Evolutionary conservation across 495 filamentous ascomycete genomes (phyloP).

Genomic region (Evansstolkia leycettana): DNA sequence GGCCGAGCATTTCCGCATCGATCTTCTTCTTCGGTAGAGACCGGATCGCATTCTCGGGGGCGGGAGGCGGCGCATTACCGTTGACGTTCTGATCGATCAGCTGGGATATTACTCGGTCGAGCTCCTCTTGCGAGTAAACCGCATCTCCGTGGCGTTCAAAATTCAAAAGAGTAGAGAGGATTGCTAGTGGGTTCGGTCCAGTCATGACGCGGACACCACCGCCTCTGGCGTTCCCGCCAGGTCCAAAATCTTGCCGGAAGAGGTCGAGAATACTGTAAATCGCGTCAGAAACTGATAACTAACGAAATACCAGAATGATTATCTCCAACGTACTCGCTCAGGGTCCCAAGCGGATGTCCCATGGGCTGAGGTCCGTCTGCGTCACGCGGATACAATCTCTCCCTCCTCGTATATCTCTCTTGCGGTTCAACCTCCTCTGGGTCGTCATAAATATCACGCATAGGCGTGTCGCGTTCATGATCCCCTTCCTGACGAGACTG

Average conservation of each 20-base stretch:
- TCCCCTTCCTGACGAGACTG: not conserved
- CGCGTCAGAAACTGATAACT: constrained; percentile 4
- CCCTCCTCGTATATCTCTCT: not conserved
- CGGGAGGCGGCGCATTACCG: constrained; percentile 73
- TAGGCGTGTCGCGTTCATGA: not conserved
- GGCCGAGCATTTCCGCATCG: constrained; percentile 50
- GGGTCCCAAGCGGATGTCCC: constrained; percentile 10
- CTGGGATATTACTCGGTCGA: constrained; percentile 78
- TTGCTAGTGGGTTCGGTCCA: constrained; percentile 18
- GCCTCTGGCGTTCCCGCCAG: constrained; percentile 7
- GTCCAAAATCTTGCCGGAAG: constrained; percentile 10
- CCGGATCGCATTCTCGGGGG: constrained; percentile 59
- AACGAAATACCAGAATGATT: not conserved
- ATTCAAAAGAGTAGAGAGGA: constrained; percentile 41
- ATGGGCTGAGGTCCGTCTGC: constrained; percentile 20
- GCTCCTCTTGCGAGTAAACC: constrained; percentile 83
- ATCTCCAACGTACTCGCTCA: constrained; percentile 31
- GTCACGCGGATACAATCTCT: constrained; percentile 22
- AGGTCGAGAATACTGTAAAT: constrained; percentile 19
- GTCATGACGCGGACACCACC: constrained; percentile 11
- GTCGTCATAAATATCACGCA: not conserved
- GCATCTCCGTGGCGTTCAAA: constrained; percentile 61
- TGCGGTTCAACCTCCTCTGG: not conserved
- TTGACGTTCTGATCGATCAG: constrained; percentile 72
- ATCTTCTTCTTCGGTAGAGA: constrained; percentile 58